Evolutionary conservation across 768 basidiomycete species (phyloP), one percentile per base, ranked within the genome.

Genomic region (Porpolomopsis calyptriformis): DNA sequence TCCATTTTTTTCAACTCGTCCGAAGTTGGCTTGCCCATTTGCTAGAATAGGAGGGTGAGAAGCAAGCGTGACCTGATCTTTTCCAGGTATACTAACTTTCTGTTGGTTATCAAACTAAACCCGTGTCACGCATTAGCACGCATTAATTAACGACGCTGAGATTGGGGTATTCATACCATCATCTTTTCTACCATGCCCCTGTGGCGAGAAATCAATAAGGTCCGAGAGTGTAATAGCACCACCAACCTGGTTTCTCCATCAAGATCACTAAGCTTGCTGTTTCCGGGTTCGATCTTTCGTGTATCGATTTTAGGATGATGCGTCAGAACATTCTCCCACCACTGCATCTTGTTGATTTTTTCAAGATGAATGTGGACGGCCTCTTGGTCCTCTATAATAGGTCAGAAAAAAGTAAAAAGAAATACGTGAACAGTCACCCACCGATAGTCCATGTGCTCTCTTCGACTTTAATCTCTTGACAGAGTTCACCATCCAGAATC

Each of bases 161-260:
- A 23, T 46, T 12, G 40, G 25, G 22, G 43, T 12, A 19, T 20
- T 63, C 84, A 55, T 67, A 94, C 94, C 94, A 99, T 98, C 96
- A 99, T 99, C 72, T 99, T 99, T 65, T 99, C 96, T 3, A 99
- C 96, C 87, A 99, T 86, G 2, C 87, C 91, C 53, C 96, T 88
- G 56, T 2, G 29, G 53, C 40, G 31, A 31, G 31, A 14, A 12
- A 46, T 3, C 45, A 16, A 12, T 45, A 52, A 42, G 47, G 22
- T 41, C 4, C 18, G 3, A 18, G 57, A 40, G 49, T 24, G 23
- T 23, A 4, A 41, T 23, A 38, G n/a, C n/a, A 33, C 35, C 9
- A 51, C 65, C 26, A 53, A 83, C 88, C 88, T 79, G 1, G 94
- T 98, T 61, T 98, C 94, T 9, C 84, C 85, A 57, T 99, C 96